Evolutionary conservation across 1,139 yeast genomes (phyloP).

Genomic region (Meyerozyma athensensis): DNA sequence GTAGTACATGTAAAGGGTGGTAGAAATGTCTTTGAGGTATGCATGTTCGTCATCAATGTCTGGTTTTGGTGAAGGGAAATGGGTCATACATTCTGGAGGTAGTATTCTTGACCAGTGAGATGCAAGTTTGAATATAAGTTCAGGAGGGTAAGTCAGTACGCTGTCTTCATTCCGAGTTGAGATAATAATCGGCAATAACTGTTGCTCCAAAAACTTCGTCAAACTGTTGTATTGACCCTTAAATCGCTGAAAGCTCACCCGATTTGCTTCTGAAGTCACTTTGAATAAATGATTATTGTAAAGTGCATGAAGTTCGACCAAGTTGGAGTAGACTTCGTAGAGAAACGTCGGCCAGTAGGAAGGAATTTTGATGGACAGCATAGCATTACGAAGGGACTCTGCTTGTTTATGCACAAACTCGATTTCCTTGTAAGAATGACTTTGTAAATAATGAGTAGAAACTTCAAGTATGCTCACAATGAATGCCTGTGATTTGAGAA

Average conservation of each 20-base stretch:
- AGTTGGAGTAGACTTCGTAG: conserved; percentile 19
- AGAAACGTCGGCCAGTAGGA: conserved; percentile 22
- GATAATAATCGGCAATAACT: conserved; percentile 12
- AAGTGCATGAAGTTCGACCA: conserved; percentile 14
- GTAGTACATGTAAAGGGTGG: conserved; percentile 23
- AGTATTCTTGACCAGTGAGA: conserved; percentile 20
- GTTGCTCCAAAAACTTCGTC: conserved; percentile 11
- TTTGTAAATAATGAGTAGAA: background rate
- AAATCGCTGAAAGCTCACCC: conserved; percentile 8
- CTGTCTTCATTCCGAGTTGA: conserved; percentile 13
- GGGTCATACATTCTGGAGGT: conserved; percentile 21
- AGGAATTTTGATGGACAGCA: conserved; percentile 19
- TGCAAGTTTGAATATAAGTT: conserved; percentile 16
- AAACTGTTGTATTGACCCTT: conserved; percentile 12
- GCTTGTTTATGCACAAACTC: conserved; percentile 7
- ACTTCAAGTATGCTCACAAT: conserved; percentile 5
- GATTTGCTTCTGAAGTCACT: conserved; percentile 6
- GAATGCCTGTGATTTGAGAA: conserved; percentile 14
- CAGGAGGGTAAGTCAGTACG: conserved; percentile 19
- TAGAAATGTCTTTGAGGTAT: conserved; percentile 17
- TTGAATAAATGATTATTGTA: conserved; percentile 10
- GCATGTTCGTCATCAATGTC: conserved; percentile 10
- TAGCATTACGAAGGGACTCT: background rate
- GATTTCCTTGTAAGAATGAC: conserved; percentile 1
- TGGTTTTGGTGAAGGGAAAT: conserved; percentile 7